phyloP scores from a whole-genome alignment of 306 rosid genomes.

The Potentilla sterilis region DNA sequence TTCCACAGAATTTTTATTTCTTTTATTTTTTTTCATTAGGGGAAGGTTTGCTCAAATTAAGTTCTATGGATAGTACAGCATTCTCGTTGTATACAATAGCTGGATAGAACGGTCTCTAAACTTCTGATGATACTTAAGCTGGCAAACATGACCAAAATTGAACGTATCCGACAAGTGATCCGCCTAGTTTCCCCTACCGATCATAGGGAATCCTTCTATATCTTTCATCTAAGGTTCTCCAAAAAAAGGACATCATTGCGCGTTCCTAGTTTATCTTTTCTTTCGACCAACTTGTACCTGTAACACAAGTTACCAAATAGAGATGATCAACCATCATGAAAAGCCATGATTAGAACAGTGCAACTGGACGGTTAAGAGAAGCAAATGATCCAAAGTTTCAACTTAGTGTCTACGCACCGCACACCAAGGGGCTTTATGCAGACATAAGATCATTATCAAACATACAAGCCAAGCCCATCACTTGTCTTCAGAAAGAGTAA shows the following conservation, averaged over 20 bases:
- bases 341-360: background rate
- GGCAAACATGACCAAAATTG: background rate
- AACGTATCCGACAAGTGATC: background rate
- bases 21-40: background rate
- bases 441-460: background rate
- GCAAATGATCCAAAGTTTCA: background rate
- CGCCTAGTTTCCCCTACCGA: background rate
- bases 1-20: background rate
- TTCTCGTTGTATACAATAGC: background rate
- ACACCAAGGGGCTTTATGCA: background rate
- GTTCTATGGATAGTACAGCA: background rate
- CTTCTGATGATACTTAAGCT: background rate
- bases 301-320: background rate
- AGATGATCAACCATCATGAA: background rate
- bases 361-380: background rate
- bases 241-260: background rate
- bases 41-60: background rate
- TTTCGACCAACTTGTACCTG: background rate
- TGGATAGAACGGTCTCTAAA: background rate
- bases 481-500: background rate
- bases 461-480: background rate
- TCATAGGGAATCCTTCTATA: background rate
- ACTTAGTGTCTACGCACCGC: background rate
- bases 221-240: background rate
- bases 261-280: background rate